A percentile compares a stretch with the other conserved stretches of the same genome.
phyloP scores from a whole-genome alignment of 2,329 filamentous ascomycete species.

The Xylariaceae sp. region DNA sequence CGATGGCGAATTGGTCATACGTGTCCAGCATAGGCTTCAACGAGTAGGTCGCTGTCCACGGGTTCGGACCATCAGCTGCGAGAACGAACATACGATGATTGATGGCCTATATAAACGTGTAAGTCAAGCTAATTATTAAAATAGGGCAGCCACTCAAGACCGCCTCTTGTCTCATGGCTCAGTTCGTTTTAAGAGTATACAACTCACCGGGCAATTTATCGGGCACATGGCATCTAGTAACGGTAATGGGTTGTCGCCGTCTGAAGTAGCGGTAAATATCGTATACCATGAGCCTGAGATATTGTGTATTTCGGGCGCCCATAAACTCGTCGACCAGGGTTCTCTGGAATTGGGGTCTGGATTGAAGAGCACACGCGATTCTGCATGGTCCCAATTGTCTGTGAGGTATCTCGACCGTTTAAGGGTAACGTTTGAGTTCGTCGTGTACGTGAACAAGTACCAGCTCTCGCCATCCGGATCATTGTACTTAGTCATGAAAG shows the following conservation, averaged over 20 bases:
- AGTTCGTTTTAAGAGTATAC: neutral
- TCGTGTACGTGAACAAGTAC: slow-evolving; percentile 51
- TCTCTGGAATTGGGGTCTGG: slow-evolving; percentile 41
- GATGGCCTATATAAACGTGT: slow-evolving; percentile 35
- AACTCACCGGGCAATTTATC: slow-evolving; percentile 43
- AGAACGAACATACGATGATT: slow-evolving; percentile 49
- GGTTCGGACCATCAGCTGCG: slow-evolving; percentile 40
- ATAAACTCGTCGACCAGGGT: slow-evolving; percentile 46
- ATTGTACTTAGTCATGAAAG: slow-evolving; percentile 48
- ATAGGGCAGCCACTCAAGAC: neutral
- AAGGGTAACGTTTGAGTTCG: slow-evolving; percentile 49
- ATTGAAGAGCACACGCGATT: slow-evolving; percentile 46
- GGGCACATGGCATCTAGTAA: slow-evolving; percentile 45
- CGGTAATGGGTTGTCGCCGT: slow-evolving; percentile 43
- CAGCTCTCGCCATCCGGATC: slow-evolving; percentile 42
- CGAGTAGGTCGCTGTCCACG: slow-evolving; percentile 43
- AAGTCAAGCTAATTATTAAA: neutral
- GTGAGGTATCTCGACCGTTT: slow-evolving; percentile 46
- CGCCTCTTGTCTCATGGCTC: neutral
- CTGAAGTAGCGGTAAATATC: slow-evolving; percentile 46
- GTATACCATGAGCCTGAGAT: slow-evolving; percentile 43
- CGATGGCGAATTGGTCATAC: slow-evolving; percentile 47
- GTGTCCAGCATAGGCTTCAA: slow-evolving; percentile 45
- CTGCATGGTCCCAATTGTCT: slow-evolving; percentile 49
- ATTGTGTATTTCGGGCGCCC: slow-evolving; percentile 47